These are phyloP conservation scores for Micractinium sp. DNA, from an alignment of 139 green algal genomes.

Conservation along the genomic window DNA sequence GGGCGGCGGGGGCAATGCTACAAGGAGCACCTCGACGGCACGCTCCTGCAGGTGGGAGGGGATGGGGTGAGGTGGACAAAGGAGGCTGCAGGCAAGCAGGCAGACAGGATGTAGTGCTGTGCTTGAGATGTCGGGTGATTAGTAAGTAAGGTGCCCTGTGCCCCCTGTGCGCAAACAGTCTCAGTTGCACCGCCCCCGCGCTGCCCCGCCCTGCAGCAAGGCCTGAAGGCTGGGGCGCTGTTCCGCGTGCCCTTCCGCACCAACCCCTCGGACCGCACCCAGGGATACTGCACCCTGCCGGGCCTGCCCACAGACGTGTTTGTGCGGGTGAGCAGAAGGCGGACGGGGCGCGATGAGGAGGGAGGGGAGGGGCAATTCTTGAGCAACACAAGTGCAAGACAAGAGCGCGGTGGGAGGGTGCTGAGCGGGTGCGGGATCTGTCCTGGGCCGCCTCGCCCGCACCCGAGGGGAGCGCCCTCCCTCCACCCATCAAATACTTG, in stretches of 20 bases:
- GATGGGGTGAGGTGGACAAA: neutral
- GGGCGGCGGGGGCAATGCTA: neutral
- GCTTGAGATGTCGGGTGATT: neutral
- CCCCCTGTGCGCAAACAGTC: neutral
- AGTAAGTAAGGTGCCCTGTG: neutral
- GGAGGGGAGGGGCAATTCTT: too few species aligned
- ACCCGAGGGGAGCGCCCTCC: neutral
- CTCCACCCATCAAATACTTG: neutral
- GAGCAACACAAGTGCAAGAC: too few species aligned
- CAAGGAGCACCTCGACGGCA: neutral
- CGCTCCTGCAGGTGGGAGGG: slow-evolving; percentile 9
- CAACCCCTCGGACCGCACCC: slow-evolving; percentile 47
- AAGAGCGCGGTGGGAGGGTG: too few species aligned
- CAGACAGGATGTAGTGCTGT: neutral
- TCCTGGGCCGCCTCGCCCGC: too few species aligned
- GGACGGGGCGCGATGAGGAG: too few species aligned
- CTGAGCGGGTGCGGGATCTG: too few species aligned
- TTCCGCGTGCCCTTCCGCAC: slow-evolving; percentile 41
- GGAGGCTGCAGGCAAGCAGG: neutral
- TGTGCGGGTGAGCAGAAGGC: slow-evolving; percentile 44
- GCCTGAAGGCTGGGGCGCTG: slow-evolving; percentile 41
- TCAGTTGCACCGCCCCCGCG: too few species aligned
- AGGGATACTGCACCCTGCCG: slow-evolving; percentile 70
- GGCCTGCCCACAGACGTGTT: slow-evolving; percentile 75
- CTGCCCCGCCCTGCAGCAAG: slow-evolving; percentile 27